phyloP scores from a whole-genome alignment of 192 early-diverging fungal species.

The Ramicandelaber brevisporus region DNA sequence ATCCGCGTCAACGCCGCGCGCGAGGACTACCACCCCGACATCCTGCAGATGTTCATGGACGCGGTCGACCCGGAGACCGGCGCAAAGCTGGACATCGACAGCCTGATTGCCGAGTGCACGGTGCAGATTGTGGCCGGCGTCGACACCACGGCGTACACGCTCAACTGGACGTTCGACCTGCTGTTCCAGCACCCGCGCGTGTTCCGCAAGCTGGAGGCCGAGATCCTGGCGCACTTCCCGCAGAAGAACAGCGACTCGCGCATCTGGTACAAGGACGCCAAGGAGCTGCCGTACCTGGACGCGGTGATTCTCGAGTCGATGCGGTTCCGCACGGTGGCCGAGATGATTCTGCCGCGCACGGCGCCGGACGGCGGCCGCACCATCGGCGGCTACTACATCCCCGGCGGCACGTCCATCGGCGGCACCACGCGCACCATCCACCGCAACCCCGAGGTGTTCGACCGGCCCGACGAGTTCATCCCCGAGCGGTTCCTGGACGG shows the following conservation, averaged over 20 bases:
- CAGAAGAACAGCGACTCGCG: no score
- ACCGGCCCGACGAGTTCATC: conserved; percentile 4
- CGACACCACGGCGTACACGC: conserved; percentile 14
- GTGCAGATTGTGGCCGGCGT: conserved; percentile 16
- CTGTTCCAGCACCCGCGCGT: conserved; percentile 13
- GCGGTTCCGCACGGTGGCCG: conserved; percentile 7
- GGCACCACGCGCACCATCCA: conserved; percentile 9
- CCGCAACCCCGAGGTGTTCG: conserved; percentile 7
- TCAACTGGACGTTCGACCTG: conserved; percentile 14
- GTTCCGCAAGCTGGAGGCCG: conserved; percentile 3
- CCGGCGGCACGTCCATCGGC: conserved; percentile 15
- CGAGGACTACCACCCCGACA: no score
- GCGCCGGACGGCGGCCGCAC: conserved; percentile 8
- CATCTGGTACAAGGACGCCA: no score
- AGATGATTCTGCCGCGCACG: conserved; percentile 4
- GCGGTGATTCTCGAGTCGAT: conserved; percentile 18
- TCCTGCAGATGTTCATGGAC: no score
- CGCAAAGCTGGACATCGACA: no score
- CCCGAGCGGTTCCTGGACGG: conserved; percentile 14
- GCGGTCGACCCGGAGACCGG: no score
- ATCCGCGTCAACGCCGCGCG: no score
- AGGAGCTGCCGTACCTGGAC: conserved; percentile 10
- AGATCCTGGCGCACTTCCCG: conserved; percentile 11
- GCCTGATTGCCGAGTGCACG: conserved; percentile 12
- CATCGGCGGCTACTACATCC: conserved; percentile 10